Base-by-base conservation (phyloP, 495 filamentous ascomycete species). In the Corynascus novoguineensis region DNA sequence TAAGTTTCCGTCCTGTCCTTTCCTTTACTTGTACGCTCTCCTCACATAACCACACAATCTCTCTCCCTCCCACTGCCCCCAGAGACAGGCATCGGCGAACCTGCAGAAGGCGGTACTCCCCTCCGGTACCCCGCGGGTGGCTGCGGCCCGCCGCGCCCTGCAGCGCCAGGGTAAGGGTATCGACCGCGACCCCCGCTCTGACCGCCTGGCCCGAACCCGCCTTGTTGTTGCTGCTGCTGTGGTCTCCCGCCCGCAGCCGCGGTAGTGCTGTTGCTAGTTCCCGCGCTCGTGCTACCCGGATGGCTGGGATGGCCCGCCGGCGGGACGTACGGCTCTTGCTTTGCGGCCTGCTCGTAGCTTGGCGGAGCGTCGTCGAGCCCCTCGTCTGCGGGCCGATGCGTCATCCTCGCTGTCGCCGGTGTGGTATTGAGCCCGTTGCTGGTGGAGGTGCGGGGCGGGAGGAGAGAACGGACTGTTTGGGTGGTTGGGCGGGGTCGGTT, bases 291-390 rank as follows among this genome's bases (percentile, higher is more conserved):
- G 68, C 76, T 76, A n/a, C 63, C 63, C 35, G 82, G 77, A 63
- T 78, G 76, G 27, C 74, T 76, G 0, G 87, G 81, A 56, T 83
- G 80, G 17, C 80, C 75, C 21, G 71, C 66, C 0, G 86, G 84
- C 4, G 86, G 84, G 11, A 83, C 71, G 59, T 89, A 91, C 6
- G 79, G 78, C 7, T 76, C 78, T 47, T 78, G 77, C 29, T 77
- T 81, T 0, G 87, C 80, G 8, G 87, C 86, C 73, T 92, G 86
- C 71, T 93, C 90, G 66, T 95, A 95, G 14, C 81, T 84, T 6
- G 90, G 90, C 11, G 88, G 84, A 1, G 79, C 83, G 46, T 85
- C 81, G 4, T 81, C 53, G n/a, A 34, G 25, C 0, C 31, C 76
- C 6, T 73, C 78, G 19, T 79, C 73, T 17, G 70, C 49, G 14